A percentile compares a stretch with the other conserved stretches of the same genome.
Evolutionary conservation across 2,329 filamentous ascomycete genomes (phyloP).

Genomic region (Venturia carpophila): DNA sequence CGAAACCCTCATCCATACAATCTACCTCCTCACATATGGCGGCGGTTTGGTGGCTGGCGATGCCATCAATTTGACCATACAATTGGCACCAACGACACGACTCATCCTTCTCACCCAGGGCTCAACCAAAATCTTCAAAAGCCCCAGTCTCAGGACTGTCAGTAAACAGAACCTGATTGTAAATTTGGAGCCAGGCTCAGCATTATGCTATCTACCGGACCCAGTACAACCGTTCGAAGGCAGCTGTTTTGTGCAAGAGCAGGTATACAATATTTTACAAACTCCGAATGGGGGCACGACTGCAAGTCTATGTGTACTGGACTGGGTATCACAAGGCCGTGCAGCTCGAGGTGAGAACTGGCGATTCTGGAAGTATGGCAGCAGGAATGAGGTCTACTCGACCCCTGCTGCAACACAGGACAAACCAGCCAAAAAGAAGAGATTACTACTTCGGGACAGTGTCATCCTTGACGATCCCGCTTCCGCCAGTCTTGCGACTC

Average conservation of each 20-base stretch:
- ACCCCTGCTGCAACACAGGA: conserved; percentile 25
- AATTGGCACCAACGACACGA: conserved; percentile 55
- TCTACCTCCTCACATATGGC: conserved; percentile 90
- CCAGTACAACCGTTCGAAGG: conserved; percentile 84
- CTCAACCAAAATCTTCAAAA: conserved; percentile 94
- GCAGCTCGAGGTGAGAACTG: conserved; percentile 81
- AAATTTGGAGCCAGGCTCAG: conserved; percentile 40
- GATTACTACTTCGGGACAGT: conserved; percentile 77
- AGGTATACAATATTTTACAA: conserved; percentile 55
- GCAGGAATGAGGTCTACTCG: conserved; percentile 80
- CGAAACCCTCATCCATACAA: conserved; percentile 50
- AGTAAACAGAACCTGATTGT: conserved; percentile 45
- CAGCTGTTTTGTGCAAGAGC: conserved; percentile 76
- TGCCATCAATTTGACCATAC: conserved; percentile 63
- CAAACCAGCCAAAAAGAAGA: conserved; percentile 28
- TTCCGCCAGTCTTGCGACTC: conserved; percentile 30
- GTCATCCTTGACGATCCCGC: conserved; percentile 51
- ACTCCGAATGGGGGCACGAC: neutral
- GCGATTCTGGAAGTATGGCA: conserved; percentile 71
- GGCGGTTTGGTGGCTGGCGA: conserved; percentile 89
- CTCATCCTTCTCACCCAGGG: conserved; percentile 59
- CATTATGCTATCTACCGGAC: conserved; percentile 67
- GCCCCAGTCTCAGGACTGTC: conserved; percentile 42
- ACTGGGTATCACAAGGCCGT: conserved; percentile 91
- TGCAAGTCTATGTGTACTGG: conserved; percentile 64